Percentiles rank a stretch among this genome's conserved stretches.
phyloP scores from a whole-genome alignment of 2,329 filamentous ascomycete species.

The Ceratocystiopsis sp. region DNA sequence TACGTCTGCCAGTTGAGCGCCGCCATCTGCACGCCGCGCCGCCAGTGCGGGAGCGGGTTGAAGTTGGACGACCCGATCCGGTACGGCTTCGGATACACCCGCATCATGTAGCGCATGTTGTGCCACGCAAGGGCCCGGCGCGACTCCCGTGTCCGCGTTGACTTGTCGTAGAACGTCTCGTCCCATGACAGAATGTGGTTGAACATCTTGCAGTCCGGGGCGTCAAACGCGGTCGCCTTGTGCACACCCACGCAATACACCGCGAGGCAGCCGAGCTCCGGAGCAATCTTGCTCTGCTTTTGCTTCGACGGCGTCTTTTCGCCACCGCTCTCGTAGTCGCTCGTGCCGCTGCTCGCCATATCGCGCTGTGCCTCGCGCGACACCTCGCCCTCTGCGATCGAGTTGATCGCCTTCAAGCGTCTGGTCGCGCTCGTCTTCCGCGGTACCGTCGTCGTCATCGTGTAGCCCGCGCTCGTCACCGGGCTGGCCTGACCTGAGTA shows the following conservation, averaged over 20 bases:
- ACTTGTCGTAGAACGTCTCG: conserved; percentile 70
- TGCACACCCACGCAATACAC: conserved; percentile 52
- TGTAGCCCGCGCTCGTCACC: conserved; percentile 25
- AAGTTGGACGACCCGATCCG: conserved; percentile 85
- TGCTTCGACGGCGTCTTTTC: conserved; percentile 39
- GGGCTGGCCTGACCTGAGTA: conserved; percentile 33
- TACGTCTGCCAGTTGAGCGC: conserved; percentile 98
- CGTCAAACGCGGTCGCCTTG: conserved; percentile 70
- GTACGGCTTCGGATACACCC: conserved; percentile 75
- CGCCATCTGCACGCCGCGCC: conserved; percentile 91
- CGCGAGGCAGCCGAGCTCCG: conserved; percentile 67
- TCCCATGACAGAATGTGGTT: conserved; percentile 96
- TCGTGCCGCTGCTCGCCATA: conserved; percentile 39
- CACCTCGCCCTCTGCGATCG: conserved; percentile 38
- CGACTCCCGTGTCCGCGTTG: conserved; percentile 57
- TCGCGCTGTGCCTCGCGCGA: conserved; percentile 19
- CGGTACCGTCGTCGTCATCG: conserved; percentile 21
- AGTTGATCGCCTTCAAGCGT: conserved; percentile 40
- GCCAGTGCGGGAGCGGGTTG: conserved; percentile 85
- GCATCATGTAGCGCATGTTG: conserved; percentile 82
- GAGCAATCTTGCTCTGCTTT: conserved; percentile 70
- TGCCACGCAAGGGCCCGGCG: conserved; percentile 72
- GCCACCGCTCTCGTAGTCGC: conserved; percentile 61
- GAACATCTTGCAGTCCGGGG: conserved; percentile 62
- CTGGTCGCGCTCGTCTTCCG: conserved; percentile 24